A percentile compares a stretch with the other conserved stretches of the same genome.
Conservation (phyloP, 495 filamentous ascomycete species). For the Oidiodendron maius region DNA sequence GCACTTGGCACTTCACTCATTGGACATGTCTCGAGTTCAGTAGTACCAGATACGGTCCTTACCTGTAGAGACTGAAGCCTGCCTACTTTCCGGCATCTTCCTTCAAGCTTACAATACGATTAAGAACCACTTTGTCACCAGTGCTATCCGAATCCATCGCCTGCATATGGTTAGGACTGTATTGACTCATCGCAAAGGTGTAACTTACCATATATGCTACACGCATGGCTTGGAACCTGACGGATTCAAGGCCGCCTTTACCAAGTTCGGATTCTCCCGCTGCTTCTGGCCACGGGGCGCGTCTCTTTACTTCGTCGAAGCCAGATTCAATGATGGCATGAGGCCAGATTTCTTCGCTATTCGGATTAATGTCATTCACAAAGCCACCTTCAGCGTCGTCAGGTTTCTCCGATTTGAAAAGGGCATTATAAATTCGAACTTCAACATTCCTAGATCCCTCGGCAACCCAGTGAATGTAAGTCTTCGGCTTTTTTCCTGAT, state of each 20-base stretch:
- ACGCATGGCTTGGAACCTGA: constrained; percentile 89
- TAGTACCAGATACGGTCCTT: too few relatives aligned
- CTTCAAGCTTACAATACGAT: constrained; percentile 89
- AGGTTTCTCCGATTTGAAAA: constrained; percentile 86
- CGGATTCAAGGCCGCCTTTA: constrained; percentile 59
- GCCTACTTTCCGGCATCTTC: constrained; percentile 72
- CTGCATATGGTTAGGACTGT: constrained; percentile 19
- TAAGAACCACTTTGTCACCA: constrained; percentile 72
- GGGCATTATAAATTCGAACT: constrained; percentile 70
- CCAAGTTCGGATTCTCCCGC: constrained; percentile 55
- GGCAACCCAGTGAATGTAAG: constrained; percentile 86
- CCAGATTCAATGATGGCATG: constrained; percentile 81
- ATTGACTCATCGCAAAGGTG: constrained; percentile 8
- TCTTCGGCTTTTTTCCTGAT: constrained; percentile 76
- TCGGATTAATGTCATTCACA: constrained; percentile 76
- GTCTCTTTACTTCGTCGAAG: constrained; percentile 66
- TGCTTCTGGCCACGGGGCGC: constrained; percentile 79
- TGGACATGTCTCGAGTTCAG: too few relatives aligned
- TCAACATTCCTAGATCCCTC: constrained; percentile 66
- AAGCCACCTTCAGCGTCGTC: constrained; percentile 66
- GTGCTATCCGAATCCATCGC: constrained; percentile 75
- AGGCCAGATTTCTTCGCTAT: constrained; percentile 71
- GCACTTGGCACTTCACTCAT: too few relatives aligned
- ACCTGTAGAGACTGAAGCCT: too few relatives aligned
- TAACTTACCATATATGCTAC: constrained; percentile 68